A percentile compares a stretch with the other conserved stretches of the same genome.
Evolutionary conservation across 2,329 filamentous ascomycete genomes (phyloP).

Genomic region (Penicillium paneum): DNA sequence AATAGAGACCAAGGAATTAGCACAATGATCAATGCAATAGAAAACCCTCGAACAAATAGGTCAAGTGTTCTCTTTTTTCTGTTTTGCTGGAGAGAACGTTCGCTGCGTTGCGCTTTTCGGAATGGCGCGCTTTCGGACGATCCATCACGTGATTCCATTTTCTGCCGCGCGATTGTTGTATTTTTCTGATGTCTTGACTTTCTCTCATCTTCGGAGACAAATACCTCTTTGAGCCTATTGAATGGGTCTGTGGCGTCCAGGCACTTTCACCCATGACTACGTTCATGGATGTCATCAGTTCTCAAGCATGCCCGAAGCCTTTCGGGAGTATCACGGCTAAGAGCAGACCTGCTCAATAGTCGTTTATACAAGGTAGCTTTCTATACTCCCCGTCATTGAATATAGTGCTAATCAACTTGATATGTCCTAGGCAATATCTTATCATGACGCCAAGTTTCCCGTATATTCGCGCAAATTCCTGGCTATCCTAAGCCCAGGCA

Average conservation of each 20-base stretch:
- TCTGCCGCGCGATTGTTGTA: slow-evolving; percentile 20
- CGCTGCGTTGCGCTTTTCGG: slow-evolving; percentile 26
- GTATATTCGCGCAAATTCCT: background rate
- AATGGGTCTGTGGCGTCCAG: slow-evolving; percentile 13
- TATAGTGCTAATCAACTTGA: background rate
- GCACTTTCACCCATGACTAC: slow-evolving; percentile 25
- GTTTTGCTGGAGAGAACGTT: slow-evolving; percentile 3
- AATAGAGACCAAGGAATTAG: background rate
- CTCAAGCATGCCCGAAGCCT: slow-evolving; percentile 38
- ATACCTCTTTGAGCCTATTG: slow-evolving; percentile 5
- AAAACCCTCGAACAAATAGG: slow-evolving; percentile 1
- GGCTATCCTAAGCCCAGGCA: background rate
- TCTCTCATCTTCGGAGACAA: slow-evolving; percentile 3
- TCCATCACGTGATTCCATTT: slow-evolving; percentile 35
- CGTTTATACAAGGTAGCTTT: slow-evolving; percentile 20
- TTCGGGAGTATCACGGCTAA: slow-evolving; percentile 37
- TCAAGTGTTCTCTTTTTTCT: slow-evolving; percentile 1
- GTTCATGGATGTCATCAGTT: slow-evolving; percentile 46
- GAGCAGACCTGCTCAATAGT: slow-evolving; percentile 31
- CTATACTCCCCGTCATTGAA: background rate
- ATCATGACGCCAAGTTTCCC: background rate
- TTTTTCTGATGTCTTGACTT: slow-evolving; percentile 6
- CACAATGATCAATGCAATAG: slow-evolving; percentile 8
- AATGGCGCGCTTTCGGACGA: slow-evolving; percentile 34
- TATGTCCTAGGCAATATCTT: background rate